phyloP scores from a whole-genome alignment of 257 asterid genomes.

The Fraxinus americana region DNA sequence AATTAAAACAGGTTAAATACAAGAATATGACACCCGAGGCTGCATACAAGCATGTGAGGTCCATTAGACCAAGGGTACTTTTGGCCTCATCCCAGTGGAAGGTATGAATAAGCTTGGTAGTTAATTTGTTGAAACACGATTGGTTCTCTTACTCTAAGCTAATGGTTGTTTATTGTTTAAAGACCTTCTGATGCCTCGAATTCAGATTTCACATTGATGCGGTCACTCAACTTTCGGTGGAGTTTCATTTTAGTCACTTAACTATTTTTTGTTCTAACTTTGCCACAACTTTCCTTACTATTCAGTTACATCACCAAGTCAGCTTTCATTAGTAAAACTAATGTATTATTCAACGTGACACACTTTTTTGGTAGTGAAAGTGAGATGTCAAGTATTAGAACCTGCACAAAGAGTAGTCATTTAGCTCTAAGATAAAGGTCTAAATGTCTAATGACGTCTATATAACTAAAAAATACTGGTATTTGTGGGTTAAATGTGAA shows the following conservation, averaged over 20 bases:
- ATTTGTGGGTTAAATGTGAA: neutral
- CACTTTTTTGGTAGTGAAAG: neutral
- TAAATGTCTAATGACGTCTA: neutral
- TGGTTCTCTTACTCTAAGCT: neutral
- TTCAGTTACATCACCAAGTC: neutral
- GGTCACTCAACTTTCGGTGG: neutral
- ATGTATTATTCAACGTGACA: neutral
- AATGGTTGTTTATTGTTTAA: neutral
- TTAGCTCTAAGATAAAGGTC: neutral
- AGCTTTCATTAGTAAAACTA: neutral
- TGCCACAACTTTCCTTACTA: neutral
- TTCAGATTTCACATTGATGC: neutral
- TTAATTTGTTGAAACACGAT: neutral
- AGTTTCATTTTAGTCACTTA: neutral
- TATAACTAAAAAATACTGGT: neutral
- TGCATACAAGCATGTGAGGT: slow-evolving; percentile 70
- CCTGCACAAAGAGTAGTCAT: neutral
- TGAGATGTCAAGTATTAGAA: neutral
- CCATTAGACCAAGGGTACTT: slow-evolving; percentile 81
- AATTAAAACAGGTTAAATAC: slow-evolving; percentile 61
- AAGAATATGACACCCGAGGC: slow-evolving; percentile 73
- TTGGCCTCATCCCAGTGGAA: slow-evolving; percentile 52
- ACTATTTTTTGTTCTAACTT: neutral
- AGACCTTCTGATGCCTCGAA: neutral
- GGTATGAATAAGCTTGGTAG: neutral